A percentile compares a stretch with the other conserved stretches of the same genome.
Evolutionary conservation across 306 rosid species (phyloP).

Genomic region (Rubus idaeus): DNA sequence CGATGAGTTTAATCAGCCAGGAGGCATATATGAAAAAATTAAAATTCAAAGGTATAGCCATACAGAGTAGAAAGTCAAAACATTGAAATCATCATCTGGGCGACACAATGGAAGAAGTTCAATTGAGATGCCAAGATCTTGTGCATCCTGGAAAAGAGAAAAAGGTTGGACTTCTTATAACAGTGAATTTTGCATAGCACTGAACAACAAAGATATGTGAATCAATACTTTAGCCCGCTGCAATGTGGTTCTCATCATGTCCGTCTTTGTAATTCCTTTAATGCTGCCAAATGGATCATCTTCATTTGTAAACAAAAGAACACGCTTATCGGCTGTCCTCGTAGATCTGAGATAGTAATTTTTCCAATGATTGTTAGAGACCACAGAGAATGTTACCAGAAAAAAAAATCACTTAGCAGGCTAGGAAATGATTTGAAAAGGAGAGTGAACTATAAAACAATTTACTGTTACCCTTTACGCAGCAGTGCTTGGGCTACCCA

Average conservation of each 20-base stretch:
- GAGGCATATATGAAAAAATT: slow-evolving; percentile 15
- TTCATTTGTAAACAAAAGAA: slow-evolving; percentile 85
- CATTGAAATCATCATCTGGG: slow-evolving; percentile 52
- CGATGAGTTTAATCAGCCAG: slow-evolving; percentile 1
- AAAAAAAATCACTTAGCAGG: not conserved
- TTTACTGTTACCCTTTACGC: slow-evolving; percentile 70
- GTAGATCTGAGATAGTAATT: slow-evolving; percentile 56
- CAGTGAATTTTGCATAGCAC: slow-evolving; percentile 19
- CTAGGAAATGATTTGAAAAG: slow-evolving; percentile 7
- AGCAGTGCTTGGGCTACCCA: slow-evolving; percentile 94
- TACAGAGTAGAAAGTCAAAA: slow-evolving; percentile 79
- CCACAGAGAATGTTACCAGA: slow-evolving; percentile 13
- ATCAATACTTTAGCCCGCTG: slow-evolving; percentile 81
- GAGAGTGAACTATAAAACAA: slow-evolving; percentile 1
- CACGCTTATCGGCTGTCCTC: slow-evolving; percentile 73
- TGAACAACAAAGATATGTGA: slow-evolving; percentile 11
- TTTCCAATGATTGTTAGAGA: slow-evolving; percentile 10
- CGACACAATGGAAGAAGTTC: slow-evolving; percentile 83
- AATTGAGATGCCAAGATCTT: slow-evolving; percentile 82
- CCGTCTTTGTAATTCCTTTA: slow-evolving; percentile 65
- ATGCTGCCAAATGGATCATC: slow-evolving; percentile 88
- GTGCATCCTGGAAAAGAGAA: slow-evolving; percentile 64
- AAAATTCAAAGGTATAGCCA: slow-evolving; percentile 28
- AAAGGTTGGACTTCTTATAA: slow-evolving; percentile 15
- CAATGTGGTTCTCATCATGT: slow-evolving; percentile 79